Evolutionary conservation across 164 flowering plant genomes (phyloP).

Genomic region (Stephania yunnanensis): DNA sequence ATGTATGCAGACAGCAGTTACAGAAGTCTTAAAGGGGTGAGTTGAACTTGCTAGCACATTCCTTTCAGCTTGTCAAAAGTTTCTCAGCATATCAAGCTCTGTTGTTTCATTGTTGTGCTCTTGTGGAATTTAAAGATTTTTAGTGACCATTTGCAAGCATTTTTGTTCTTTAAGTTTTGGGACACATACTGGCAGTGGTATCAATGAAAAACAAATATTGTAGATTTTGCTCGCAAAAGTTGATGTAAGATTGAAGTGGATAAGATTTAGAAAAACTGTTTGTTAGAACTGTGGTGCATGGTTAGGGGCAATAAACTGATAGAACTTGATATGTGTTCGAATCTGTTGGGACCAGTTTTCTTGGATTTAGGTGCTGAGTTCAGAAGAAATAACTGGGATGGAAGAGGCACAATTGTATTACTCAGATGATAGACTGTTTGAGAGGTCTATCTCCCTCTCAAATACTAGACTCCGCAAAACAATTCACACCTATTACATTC

Average conservation of each 20-base stretch:
- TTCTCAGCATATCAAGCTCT: background rate
- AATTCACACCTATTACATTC: too few species aligned
- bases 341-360: too few species aligned
- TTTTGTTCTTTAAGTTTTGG: background rate
- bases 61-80: background rate
- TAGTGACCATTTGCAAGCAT: background rate
- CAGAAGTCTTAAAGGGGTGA: conserved; percentile 74
- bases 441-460: too few species aligned
- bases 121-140: background rate
- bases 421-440: too few species aligned
- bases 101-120: background rate
- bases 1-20: conserved; percentile 54
- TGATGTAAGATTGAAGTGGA: background rate
- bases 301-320: background rate
- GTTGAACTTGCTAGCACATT: conserved; percentile 6
- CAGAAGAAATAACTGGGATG: too few species aligned
- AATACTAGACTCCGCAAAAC: too few species aligned
- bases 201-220: background rate
- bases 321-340: too few species aligned
- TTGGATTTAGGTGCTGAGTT: too few species aligned
- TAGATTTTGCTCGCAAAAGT: background rate
- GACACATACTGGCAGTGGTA: background rate
- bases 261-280: background rate
- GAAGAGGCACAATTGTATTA: too few species aligned
- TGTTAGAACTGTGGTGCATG: background rate